Evolutionary conservation across 345 rosid species (phyloP).

Genomic region (Firmiana major): DNA sequence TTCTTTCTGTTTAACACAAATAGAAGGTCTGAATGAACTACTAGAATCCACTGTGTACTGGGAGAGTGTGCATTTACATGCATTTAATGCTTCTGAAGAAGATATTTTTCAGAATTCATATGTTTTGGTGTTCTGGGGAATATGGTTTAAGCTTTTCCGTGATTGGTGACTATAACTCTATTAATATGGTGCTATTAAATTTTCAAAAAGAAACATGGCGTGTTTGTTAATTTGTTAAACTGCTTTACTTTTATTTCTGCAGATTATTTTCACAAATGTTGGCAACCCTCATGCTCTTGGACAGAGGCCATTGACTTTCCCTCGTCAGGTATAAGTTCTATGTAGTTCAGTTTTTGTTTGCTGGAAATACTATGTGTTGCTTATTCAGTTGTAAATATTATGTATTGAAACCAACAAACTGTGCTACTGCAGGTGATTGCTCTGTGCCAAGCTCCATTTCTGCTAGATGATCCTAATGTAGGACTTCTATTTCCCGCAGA

Average conservation of each 20-base stretch:
- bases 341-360: constrained; percentile 2
- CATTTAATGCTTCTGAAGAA: background rate
- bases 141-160: background rate
- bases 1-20: background rate
- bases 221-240: constrained; percentile 9
- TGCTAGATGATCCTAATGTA: constrained; percentile 92
- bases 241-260: constrained; percentile 19
- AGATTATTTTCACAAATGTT: constrained; percentile 98
- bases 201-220: background rate
- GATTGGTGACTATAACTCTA: background rate
- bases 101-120: background rate
- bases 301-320: constrained; percentile 90
- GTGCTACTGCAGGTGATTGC: constrained; percentile 74
- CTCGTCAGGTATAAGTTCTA: constrained; percentile 69
- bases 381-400: constrained; percentile 13
- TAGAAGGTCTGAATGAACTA: background rate
- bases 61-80: background rate
- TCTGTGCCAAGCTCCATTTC: constrained; percentile 96
- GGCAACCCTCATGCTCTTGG: constrained; percentile 99
- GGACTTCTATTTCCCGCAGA: constrained; percentile 89
- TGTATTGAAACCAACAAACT: constrained; percentile 22
- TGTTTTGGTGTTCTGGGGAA: background rate
- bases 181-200: background rate
- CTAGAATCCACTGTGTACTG: background rate
- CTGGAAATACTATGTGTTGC: background rate